Evolutionary conservation across 169 alveolate genomes (phyloP).

Genomic region (Plasmodium sp.): DNA sequence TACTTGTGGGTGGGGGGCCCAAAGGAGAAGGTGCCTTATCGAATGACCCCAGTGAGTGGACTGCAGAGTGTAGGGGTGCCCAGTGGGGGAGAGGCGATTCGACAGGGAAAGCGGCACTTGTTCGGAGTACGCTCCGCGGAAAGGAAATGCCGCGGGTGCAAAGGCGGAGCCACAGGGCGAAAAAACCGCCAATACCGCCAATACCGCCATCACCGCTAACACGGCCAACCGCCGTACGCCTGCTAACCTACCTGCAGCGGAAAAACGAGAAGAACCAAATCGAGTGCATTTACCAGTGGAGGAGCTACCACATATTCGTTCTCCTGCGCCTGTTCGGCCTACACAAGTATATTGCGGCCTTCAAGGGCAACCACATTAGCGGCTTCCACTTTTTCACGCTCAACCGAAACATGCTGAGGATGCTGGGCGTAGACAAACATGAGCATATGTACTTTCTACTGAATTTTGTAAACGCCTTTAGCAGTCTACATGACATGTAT

Average conservation of each 20-base stretch:
- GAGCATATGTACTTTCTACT: conserved; percentile 32
- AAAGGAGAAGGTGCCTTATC: not conserved
- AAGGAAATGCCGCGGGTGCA: not conserved
- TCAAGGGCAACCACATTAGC: conserved; percentile 3
- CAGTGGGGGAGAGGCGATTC: not conserved
- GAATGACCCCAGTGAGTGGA: not conserved
- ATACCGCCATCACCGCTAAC: too few species aligned
- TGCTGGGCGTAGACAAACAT: conserved; percentile 28
- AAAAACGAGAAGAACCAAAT: conserved; percentile 43
- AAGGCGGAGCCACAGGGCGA: not conserved
- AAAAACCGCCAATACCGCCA: not conserved
- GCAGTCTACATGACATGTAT: conserved; percentile 26
- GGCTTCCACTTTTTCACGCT: conserved; percentile 65
- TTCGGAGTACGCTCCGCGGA: not conserved
- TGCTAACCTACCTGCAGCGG: conserved; percentile 21
- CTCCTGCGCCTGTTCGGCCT: conserved; percentile 18
- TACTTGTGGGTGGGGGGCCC: not conserved
- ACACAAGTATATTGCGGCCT: conserved; percentile 18
- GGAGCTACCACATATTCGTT: conserved; percentile 12
- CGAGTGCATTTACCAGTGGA: conserved; percentile 52
- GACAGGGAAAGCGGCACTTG: not conserved
- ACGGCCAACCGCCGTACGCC: not conserved
- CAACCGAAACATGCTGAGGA: not conserved
- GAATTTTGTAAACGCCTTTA: conserved; percentile 50
- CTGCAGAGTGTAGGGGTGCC: not conserved